These are phyloP conservation scores for Penicillium sp. DNA, from an alignment of 2,329 filamentous ascomycete species.

Conservation along the genomic window DNA sequence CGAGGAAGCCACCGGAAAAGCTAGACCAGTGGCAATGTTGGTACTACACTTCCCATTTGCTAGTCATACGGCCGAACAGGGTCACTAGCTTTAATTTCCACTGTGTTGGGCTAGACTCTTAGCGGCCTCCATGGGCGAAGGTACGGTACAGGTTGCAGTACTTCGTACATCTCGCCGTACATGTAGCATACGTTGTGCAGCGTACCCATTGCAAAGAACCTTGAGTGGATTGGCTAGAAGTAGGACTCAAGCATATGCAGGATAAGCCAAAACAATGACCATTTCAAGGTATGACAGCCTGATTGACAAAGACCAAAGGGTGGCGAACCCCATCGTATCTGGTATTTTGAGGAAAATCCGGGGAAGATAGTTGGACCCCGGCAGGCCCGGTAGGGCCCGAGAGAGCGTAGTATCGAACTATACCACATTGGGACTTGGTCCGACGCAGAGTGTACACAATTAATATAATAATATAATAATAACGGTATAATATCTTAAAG, in stretches of 20 bases:
- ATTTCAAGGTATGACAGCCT: background rate
- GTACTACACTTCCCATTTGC: background rate
- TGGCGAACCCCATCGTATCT: background rate
- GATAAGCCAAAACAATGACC: background rate
- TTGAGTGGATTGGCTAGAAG: background rate
- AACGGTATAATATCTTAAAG: background rate
- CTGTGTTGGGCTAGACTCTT: background rate
- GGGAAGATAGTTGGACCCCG: conserved; percentile 4
- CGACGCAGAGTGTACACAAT: background rate
- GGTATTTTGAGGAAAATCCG: conserved; percentile 7
- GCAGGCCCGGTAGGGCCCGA: background rate
- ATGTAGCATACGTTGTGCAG: conserved; percentile 1
- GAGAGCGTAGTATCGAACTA: conserved; percentile 8
- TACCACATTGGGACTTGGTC: conserved; percentile 3
- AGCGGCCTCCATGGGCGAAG: background rate
- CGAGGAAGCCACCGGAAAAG: background rate
- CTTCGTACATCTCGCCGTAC: background rate
- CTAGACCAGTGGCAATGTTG: conserved; percentile 4
- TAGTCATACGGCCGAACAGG: background rate
- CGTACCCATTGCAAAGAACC: background rate
- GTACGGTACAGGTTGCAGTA: background rate
- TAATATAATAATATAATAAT: background rate
- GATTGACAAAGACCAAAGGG: background rate
- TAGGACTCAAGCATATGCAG: background rate
- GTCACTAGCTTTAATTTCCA: background rate